Evolutionary conservation across 768 basidiomycete species (phyloP), one percentile per base, ranked within the genome.

Genomic region (Agaricus subrufescens): DNA sequence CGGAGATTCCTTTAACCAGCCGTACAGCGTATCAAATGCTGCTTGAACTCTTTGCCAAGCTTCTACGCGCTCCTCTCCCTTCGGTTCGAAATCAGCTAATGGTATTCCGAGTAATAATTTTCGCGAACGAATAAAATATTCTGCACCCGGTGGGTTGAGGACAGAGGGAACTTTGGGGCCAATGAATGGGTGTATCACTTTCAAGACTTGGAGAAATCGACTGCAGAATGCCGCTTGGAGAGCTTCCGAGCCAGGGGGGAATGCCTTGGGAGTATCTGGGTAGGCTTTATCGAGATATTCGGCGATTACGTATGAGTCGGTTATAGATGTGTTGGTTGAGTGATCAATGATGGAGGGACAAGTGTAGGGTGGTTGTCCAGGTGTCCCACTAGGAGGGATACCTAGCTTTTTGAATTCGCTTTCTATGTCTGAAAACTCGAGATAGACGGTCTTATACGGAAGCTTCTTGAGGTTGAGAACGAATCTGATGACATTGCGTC

Each of bases 331-430:
- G 6, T 65, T 62, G 25, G 76, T 75, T 45, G 60, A 60, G 0
- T 71, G 70, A 62, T 81, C 79, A 50, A 72, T 64, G 50, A 82
- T 75, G 31, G 73, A 62, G 3, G 80, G 79, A 0, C 78, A 59
- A 12, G 75, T 80, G 63, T 76, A 76, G 30, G 56, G 50, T 3
- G 59, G 62, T n/a, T 30, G 45, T 14, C 71, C 72, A 34, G 38
- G 71, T 67, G 26, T 48, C 4, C 50, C 58, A 3, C 62, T 69
- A 4, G 73, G 67, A 1, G 56, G 46, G 0, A 69, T 68, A n/a
- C 72, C 73, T 34, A 71, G 56, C 53, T 66, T 65, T 43, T 61
- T 65, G 58, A 61, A 59, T 43, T 58, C 56, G 1, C 38, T 27
- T 46, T 55, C 71, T 49, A 82, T 72, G 52, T 80, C 73, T 1